phyloP scores from a whole-genome alignment of 192 early-diverging fungal genomes.

The Pilobolus umbonatus region DNA sequence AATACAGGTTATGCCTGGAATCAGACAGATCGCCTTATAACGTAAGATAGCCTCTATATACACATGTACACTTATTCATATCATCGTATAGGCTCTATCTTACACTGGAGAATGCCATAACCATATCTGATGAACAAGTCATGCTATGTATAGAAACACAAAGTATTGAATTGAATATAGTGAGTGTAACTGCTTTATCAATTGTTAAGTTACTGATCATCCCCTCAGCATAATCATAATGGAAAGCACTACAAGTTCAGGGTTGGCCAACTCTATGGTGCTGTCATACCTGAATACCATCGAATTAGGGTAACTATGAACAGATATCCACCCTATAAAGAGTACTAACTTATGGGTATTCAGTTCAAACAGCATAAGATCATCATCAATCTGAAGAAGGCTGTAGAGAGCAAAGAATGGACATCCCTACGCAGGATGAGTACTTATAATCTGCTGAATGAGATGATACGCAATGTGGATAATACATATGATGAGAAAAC shows the following conservation, averaged over 20 bases:
- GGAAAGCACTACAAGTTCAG: constrained; percentile 23
- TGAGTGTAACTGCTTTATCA: neutral
- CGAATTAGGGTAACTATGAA: constrained; percentile 12
- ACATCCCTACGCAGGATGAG: constrained; percentile 9
- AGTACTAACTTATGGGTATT: neutral
- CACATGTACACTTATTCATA: neutral
- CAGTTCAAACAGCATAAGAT: constrained; percentile 19
- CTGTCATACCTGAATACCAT: constrained; percentile 7
- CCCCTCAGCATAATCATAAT: constrained; percentile 13
- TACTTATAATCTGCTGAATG: constrained; percentile 14
- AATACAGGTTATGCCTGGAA: neutral
- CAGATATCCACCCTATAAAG: neutral
- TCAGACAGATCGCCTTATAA: neutral
- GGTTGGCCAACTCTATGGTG: constrained; percentile 10
- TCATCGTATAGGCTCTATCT: neutral
- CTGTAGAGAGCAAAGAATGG: constrained; percentile 21
- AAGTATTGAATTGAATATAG: constrained; percentile 19
- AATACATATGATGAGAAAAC: constrained; percentile 1
- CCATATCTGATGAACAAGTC: constrained; percentile 12
- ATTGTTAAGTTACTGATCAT: constrained; percentile 4
- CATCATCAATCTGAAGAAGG: constrained; percentile 18
- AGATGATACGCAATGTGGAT: constrained; percentile 17
- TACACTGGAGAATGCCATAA: neutral
- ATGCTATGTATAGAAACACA: constrained; percentile 8
- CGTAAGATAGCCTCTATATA: neutral